Base-by-base conservation (phyloP, 1,139 yeast species). In the Suhomyces yuchorum region DNA sequence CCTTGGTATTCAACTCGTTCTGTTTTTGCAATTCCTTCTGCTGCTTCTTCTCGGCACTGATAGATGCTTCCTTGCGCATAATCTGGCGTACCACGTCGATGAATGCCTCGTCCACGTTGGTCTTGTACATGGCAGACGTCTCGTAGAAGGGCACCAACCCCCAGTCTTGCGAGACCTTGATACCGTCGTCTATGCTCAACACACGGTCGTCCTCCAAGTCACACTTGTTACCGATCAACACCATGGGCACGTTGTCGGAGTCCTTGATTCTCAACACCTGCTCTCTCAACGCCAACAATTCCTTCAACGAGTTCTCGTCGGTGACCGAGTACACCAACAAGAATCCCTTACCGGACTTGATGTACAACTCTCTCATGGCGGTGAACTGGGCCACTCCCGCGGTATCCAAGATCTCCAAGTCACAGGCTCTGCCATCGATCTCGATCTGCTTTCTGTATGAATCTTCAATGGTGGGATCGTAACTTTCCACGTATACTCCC, bases 231-330 rank as follows among this genome's bases (percentile, higher is more conserved):
- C 97, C 97, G 37, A 90, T 87, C 45, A 91, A 75, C 20, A 90
- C 93, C 85, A 89, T 84, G 33, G 96, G 96, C 22, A 88, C 93
- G 54, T 77, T 78, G 22, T 75, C 79, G 19, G 85, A 80, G 57
- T 89, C 96, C 68, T 93, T 93, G 62, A 93, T 95, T 49, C 97
- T 77, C 63, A 85, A 75, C 15, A 93, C 96, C 68, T 92, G 97
- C 59, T 88, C 93, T 63, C 92, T 81, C 62, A 92, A 81, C 41
- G 91, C 87, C 60, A 86, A 72, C 57, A 92, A 77, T 61, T 92
- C 93, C 57, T 87, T 84, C 57, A 93, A 80, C 8, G 97, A 87
- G 57, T 86, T 84, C 53, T 89, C 85, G 59, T 92, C 96, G 3
- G 96, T 89, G 43, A 93, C 92, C 7, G 95, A 85, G 66, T 92